Percentiles rank a stretch among this genome's conserved stretches.
Evolutionary conservation across 2,329 filamentous ascomycete species (phyloP).

Genomic region (Akanthomyces muscarius): DNA sequence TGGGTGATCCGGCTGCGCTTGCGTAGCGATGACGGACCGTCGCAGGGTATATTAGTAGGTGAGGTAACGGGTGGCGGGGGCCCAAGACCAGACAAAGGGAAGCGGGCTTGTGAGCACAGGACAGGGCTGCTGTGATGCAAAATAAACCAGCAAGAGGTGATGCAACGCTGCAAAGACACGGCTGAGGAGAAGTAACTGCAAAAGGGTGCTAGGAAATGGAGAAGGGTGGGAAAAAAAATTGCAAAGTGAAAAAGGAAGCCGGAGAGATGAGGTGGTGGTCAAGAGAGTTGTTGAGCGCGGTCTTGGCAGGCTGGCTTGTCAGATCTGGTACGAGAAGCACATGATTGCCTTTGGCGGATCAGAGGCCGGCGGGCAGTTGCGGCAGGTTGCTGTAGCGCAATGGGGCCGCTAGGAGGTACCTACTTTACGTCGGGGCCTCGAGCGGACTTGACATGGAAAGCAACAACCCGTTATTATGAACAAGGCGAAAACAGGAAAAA

Average conservation of each 20-base stretch:
- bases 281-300: slow-evolving; percentile 14
- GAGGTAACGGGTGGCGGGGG: not conserved
- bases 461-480: too few relatives aligned
- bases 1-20: not conserved
- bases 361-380: not conserved
- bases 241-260: not conserved
- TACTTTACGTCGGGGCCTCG: too few relatives aligned
- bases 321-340: slow-evolving; percentile 16
- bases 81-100: not conserved
- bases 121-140: not conserved
- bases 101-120: not conserved
- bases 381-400: not conserved
- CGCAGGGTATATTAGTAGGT: not conserved
- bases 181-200: not conserved
- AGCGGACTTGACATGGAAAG: too few relatives aligned
- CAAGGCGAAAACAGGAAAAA: not conserved
- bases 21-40: slow-evolving; percentile 11
- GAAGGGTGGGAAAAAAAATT: not conserved
- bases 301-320: slow-evolving; percentile 15
- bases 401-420: not conserved
- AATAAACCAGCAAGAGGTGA: not conserved
- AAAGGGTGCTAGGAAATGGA: not conserved
- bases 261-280: not conserved
- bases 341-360: slow-evolving; percentile 9
- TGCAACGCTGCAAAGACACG: not conserved